phyloP scores from a whole-genome alignment of 768 basidiomycete species.

The Hirschioporus abietinus region DNA sequence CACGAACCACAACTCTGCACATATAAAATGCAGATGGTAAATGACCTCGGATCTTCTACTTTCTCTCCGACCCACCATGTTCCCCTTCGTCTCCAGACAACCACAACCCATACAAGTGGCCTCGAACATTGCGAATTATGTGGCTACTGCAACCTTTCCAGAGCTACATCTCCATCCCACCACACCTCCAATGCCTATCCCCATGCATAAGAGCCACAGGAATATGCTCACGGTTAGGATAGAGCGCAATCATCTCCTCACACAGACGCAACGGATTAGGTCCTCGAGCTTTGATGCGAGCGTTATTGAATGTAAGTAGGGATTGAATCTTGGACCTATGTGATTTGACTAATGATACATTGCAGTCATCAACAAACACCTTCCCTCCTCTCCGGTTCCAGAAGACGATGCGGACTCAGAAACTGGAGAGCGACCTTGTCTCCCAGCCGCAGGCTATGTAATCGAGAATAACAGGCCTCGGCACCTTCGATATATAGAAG shows the following conservation, averaged over 20 bases:
- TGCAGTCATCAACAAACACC: background rate
- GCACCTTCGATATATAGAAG: background rate
- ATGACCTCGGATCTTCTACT: background rate
- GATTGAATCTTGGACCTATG: background rate
- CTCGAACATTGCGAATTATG: background rate
- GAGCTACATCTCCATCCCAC: background rate
- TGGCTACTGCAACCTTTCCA: background rate
- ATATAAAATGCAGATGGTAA: background rate
- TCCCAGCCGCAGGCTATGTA: background rate
- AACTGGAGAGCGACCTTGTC: background rate
- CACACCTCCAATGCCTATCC: background rate
- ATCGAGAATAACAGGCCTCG: background rate
- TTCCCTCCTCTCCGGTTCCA: background rate
- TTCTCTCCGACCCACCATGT: background rate
- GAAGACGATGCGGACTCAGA: background rate
- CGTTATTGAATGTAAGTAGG: constrained; percentile 1
- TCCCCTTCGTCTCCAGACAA: background rate
- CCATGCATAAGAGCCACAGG: constrained; percentile 1
- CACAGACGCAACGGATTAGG: background rate
- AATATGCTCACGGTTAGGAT: background rate
- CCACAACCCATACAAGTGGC: background rate
- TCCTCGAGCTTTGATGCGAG: background rate
- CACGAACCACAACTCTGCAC: background rate
- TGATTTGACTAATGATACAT: background rate
- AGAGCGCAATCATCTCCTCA: background rate